Conservation (phyloP, 2,329 filamentous ascomycete genomes). For the Botrytis paeoniae region DNA sequence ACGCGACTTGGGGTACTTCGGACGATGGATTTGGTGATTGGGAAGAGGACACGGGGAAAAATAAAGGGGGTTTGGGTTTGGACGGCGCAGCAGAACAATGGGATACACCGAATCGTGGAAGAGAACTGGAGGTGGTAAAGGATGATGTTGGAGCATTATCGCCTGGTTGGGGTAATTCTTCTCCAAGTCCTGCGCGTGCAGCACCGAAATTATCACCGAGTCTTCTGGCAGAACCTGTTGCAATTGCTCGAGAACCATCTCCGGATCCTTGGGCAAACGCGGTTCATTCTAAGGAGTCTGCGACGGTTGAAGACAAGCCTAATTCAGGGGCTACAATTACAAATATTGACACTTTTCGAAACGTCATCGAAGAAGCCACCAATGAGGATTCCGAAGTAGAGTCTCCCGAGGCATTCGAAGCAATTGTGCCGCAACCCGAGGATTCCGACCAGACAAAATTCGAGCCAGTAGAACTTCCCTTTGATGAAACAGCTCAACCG, state of each 20-base stretch:
- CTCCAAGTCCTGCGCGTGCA: constrained; percentile 3
- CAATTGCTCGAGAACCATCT: constrained; percentile 28
- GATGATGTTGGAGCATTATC: constrained; percentile 18
- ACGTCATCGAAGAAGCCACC: not conserved
- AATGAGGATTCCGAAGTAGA: not conserved
- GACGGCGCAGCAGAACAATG: constrained; percentile 26
- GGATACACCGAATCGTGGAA: constrained; percentile 9
- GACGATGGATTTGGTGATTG: constrained; percentile 34
- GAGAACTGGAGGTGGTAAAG: constrained; percentile 14
- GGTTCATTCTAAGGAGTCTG: not conserved
- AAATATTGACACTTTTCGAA: not conserved
- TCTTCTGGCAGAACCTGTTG: constrained; percentile 21
- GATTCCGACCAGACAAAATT: not conserved
- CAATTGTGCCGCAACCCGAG: not conserved
- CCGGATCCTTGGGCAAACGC: constrained; percentile 35
- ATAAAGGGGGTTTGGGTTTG: constrained; percentile 20
- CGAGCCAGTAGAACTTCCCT: not conserved
- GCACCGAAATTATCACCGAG: constrained; percentile 22
- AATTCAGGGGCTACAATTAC: not conserved
- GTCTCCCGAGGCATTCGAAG: not conserved
- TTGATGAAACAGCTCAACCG: not conserved
- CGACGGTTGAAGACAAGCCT: not conserved
- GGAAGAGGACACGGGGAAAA: constrained; percentile 25
- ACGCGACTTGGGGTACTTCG: constrained; percentile 32
- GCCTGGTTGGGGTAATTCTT: constrained; percentile 22